Evolutionary conservation across 352 stramenopile genomes (phyloP).

Genomic region (Phytophthora uliginosa): DNA sequence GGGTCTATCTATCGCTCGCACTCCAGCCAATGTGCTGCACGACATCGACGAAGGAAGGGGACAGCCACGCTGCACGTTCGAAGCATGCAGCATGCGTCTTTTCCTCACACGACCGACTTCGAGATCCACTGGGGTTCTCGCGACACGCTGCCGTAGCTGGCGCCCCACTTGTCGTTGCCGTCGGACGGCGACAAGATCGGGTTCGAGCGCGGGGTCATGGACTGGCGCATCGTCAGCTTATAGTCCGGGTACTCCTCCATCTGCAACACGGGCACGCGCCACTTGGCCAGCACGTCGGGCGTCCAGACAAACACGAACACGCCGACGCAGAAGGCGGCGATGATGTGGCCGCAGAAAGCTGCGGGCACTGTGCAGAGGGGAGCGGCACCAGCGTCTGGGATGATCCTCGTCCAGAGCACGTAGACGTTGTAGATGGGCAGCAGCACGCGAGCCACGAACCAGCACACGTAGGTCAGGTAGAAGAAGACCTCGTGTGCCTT

Average conservation of each 20-base stretch:
- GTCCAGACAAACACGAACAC: slow-evolving; percentile 90
- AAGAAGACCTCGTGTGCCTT: slow-evolving; percentile 70
- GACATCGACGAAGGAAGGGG: background rate
- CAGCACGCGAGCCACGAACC: slow-evolving; percentile 80
- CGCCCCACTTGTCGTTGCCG: slow-evolving; percentile 26
- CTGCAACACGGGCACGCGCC: slow-evolving; percentile 65
- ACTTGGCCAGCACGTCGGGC: slow-evolving; percentile 83
- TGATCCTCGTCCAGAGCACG: slow-evolving; percentile 77
- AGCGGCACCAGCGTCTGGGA: slow-evolving; percentile 50
- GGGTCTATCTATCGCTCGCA: slow-evolving; percentile 13
- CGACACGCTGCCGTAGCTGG: slow-evolving; percentile 53
- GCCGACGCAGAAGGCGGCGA: slow-evolving; percentile 82
- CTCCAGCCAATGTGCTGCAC: background rate
- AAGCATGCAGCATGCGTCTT: slow-evolving; percentile 21
- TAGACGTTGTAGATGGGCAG: slow-evolving; percentile 87
- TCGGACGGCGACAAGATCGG: slow-evolving; percentile 50
- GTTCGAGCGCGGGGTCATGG: slow-evolving; percentile 74
- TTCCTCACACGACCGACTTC: slow-evolving; percentile 42
- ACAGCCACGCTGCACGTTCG: slow-evolving; percentile 21
- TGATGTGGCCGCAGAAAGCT: slow-evolving; percentile 83
- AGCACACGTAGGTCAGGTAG: slow-evolving; percentile 81
- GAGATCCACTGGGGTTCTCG: slow-evolving; percentile 41
- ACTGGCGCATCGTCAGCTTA: slow-evolving; percentile 82
- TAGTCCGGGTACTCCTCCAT: slow-evolving; percentile 86
- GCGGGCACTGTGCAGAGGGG: slow-evolving; percentile 76